Base-by-base conservation (phyloP, 2,329 filamentous ascomycete species). In the Ophiostoma triangulosporum region DNA sequence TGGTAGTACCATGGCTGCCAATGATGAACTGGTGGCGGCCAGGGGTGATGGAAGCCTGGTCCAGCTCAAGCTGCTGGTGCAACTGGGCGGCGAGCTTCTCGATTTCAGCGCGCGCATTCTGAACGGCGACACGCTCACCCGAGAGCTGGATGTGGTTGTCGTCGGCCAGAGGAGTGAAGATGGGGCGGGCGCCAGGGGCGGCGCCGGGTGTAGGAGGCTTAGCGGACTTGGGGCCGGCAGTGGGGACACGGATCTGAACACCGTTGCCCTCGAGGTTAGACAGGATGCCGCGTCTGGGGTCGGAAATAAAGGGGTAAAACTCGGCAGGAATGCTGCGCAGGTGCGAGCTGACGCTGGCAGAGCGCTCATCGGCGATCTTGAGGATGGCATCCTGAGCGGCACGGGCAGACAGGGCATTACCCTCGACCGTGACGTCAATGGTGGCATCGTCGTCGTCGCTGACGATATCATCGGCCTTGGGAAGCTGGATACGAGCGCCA, bases 1-100 rank as follows among this genome's bases (percentile, higher is more conserved):
- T 74, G 17, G 87, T 82, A 57, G 86, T 78, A 57, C 87, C 89
- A 57, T 83, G 79, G 57, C 91, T 83, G 51, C 91, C 91, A 58
- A 95, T 83, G 64, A 98, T 93, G 73, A 96, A 97, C 66, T 95
- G 90, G 66, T 97, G 93, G 51, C 88, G 83, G 49, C 88, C 88
- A 57, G 84, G 84, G 66, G 91, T 86, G 61, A 97, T 88, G 6
- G 84, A 79, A 40, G 89, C 73, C 66, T 94, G 84, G 61, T 93
- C 81, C 49, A 93, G 73, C 40, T 84, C 80, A 50, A 97, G 73
- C 64, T 87, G 81, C 56, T 80, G 79, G 60, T 84, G 81, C 22
- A 98, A 77, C 63, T 91, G 78, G 57, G 84, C 79, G 6, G 83
- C 88, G 55, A 84, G 79, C 49, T 81, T 81, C 68, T 96, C 89